These are phyloP conservation scores for Daedalea quercina DNA, from an alignment of 768 basidiomycete genomes.

Conservation along the genomic window DNA sequence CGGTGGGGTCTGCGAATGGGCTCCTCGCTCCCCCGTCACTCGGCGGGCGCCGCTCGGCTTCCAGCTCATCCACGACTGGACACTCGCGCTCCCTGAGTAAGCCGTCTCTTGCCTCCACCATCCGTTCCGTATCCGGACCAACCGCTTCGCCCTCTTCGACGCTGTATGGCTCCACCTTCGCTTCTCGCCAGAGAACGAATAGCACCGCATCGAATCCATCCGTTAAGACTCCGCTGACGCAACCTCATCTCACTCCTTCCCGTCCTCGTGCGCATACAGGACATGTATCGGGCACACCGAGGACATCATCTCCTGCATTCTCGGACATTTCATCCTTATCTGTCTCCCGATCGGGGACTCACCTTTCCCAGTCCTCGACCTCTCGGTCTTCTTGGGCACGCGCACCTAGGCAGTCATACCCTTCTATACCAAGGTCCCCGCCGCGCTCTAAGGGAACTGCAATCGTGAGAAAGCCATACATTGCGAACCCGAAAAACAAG, in stretches of 20 bases:
- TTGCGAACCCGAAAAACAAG: conserved; percentile 86
- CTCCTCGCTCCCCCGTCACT: conserved; percentile 40
- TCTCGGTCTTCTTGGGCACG: conserved; percentile 62
- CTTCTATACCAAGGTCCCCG: conserved; percentile 35
- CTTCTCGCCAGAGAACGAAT: conserved; percentile 77
- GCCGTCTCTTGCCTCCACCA: conserved; percentile 45
- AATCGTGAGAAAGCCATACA: conserved; percentile 57
- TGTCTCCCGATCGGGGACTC: conserved; percentile 42
- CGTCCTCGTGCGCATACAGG: conserved; percentile 38
- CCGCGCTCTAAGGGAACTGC: conserved; percentile 36
- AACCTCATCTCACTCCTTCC: conserved; percentile 24
- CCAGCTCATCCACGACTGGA: conserved; percentile 31
- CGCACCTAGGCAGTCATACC: conserved; percentile 60
- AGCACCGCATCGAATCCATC: conserved; percentile 45
- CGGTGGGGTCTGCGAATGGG: conserved; percentile 29
- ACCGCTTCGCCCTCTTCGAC: conserved; percentile 32
- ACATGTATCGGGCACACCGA: conserved; percentile 26
- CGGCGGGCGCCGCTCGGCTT: conserved; percentile 41
- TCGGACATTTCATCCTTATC: conserved; percentile 53
- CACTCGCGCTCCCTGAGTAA: conserved; percentile 51
- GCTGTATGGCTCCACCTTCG: conserved; percentile 60
- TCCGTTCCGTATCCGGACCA: conserved; percentile 69
- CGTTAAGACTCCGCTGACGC: conserved; percentile 26
- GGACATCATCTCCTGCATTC: conserved; percentile 51
- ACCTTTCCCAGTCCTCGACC: conserved; percentile 37